Percentiles rank a stretch among this genome's conserved stretches.
Evolutionary conservation across 257 asterid genomes (phyloP).

Genomic region (Hygrophila difformis): DNA sequence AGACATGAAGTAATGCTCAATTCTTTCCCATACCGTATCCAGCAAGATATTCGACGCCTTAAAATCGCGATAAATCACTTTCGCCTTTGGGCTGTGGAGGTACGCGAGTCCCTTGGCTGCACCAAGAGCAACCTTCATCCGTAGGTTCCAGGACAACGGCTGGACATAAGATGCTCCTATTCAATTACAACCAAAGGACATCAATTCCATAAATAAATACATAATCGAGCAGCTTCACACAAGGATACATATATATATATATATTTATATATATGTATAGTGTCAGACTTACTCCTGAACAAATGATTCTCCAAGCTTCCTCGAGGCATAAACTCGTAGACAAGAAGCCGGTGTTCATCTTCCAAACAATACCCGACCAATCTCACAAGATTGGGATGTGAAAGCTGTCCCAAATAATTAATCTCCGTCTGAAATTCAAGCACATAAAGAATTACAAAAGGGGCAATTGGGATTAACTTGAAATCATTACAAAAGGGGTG

Average conservation of each 20-base stretch:
- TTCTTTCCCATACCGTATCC: slow-evolving; percentile 33
- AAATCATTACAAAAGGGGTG: too few relatives aligned
- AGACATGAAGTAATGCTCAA: too few relatives aligned
- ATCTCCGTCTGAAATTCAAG: slow-evolving; percentile 38
- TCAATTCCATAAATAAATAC: too few relatives aligned
- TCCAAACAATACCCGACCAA: slow-evolving; percentile 62
- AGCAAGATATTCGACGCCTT: slow-evolving; percentile 58
- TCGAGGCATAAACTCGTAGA: slow-evolving; percentile 71
- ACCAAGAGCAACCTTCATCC: slow-evolving; percentile 65
- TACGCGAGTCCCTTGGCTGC: slow-evolving; percentile 69
- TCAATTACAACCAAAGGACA: slow-evolving; percentile 1
- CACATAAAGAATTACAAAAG: too few relatives aligned
- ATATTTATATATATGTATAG: too few relatives aligned
- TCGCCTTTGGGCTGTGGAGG: slow-evolving; percentile 59
- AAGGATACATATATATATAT: too few relatives aligned
- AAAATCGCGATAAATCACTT: slow-evolving; percentile 62
- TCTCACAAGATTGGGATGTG: slow-evolving; percentile 60
- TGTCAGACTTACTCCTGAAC: slow-evolving; percentile 60
- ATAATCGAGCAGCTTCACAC: too few relatives aligned
- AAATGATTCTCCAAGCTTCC: slow-evolving; percentile 75
- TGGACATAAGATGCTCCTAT: slow-evolving; percentile 57
- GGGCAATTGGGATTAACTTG: too few relatives aligned
- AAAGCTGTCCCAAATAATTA: slow-evolving; percentile 52
- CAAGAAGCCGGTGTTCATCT: slow-evolving; percentile 61
- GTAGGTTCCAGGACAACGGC: slow-evolving; percentile 54